Base-by-base conservation (phyloP, 192 early-diverging fungal genomes). In the Rhizophagus sp. region DNA sequence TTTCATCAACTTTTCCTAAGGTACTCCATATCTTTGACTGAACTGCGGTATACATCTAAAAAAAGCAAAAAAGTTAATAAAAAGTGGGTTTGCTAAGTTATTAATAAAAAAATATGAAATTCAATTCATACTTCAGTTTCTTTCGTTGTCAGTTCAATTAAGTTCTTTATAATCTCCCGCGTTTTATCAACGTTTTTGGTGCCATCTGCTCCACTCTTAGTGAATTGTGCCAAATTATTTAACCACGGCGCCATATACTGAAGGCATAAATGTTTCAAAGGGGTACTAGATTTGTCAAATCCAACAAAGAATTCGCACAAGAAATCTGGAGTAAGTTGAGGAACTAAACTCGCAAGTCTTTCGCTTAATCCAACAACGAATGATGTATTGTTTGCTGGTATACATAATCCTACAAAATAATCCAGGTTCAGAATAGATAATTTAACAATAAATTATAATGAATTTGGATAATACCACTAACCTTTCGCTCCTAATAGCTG, bases 241-340 rank as follows among this genome's bases (percentile, higher is more conserved):
- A 97, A 79, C 97, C 97, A 99, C 0, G 96, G 96, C 41, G 91
- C 89, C 83, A 98, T 90, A 83, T 97, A 98, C 80, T 97, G 93
- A 69, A 99, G 85, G 44, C 94, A 93, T 74, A 92, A 88, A 70
- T 94, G 91, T 79, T 95, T 94, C 36, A 94, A 85, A 22, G 89
- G 89, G n/a, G 88, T 88, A 52, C 86, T 88, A 4, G 91, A 90
- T 85, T 92, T 93, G 62, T 89, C 89, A 76, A 98, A 95, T 11
- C 95, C 94, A 78, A 92, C 86, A 85, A 94, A 89, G 72, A 90
- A 92, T 87, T 99, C 97, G 22, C 87, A 89, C 64, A 99, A 81
- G 85, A 99, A 94, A 83, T 97, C 96, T 9, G 96, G 82, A 1
- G 97, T 97, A 80, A 99, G 88, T 49, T 92, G 87, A 0, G 90